These are phyloP conservation scores for Sedum album DNA, from an alignment of 164 flowering plant genomes.

Conservation along the genomic window DNA sequence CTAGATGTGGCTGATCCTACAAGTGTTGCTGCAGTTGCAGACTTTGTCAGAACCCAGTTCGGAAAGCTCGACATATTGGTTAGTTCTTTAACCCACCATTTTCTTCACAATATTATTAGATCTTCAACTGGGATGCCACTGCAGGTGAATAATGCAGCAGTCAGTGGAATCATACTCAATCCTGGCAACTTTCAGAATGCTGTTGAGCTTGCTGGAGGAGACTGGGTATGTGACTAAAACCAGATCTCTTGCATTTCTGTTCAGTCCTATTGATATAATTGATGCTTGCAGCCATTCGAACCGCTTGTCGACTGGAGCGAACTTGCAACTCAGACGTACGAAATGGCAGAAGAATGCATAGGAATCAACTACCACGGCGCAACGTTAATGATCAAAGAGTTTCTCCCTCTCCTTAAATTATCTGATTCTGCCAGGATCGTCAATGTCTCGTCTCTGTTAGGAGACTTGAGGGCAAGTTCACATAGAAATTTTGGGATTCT, in stretches of 20 bases:
- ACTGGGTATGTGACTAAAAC: background rate
- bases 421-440: constrained; percentile 49
- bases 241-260: background rate
- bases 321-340: constrained; percentile 16
- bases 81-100: background rate
- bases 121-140: constrained; percentile 7
- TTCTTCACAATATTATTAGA: no score
- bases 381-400: constrained; percentile 33
- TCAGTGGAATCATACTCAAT: constrained; percentile 13
- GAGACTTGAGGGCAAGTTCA: constrained; percentile 28
- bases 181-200: background rate
- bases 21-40: constrained; percentile 12
- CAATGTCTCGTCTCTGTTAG: constrained; percentile 35
- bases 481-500: background rate
- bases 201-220: constrained; percentile 1
- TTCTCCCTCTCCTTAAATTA: constrained; percentile 35
- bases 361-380: constrained; percentile 46
- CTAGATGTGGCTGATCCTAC: constrained; percentile 18
- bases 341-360: constrained; percentile 32
- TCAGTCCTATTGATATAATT: no score
- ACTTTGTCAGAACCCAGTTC: constrained; percentile 11
- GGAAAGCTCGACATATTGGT: constrained; percentile 22
- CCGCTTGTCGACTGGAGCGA: constrained; percentile 12
- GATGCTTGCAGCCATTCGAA: constrained; percentile 16
- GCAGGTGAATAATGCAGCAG: constrained; percentile 23